A percentile compares a stretch with the other conserved stretches of the same genome.
Conservation (phyloP, 257 asterid species). For the Solanum chaucha region DNA sequence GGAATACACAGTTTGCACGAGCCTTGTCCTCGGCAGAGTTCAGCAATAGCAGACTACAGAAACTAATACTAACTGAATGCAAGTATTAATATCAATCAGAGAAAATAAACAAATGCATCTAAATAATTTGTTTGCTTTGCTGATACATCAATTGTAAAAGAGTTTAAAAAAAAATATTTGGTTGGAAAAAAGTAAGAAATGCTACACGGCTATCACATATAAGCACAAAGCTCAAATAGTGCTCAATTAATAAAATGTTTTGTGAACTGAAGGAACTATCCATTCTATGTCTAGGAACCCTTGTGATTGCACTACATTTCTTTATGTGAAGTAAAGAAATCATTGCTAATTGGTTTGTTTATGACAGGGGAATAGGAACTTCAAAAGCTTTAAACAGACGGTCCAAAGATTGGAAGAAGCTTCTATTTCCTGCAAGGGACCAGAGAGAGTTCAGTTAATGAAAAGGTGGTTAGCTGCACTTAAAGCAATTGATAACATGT, state of each 20-base stretch:
- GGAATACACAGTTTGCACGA: neutral
- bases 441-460: conserved; percentile 82
- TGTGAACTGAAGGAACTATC: neutral
- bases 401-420: conserved; percentile 93
- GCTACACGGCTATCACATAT: neutral
- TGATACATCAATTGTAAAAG: neutral
- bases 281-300: neutral
- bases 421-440: conserved; percentile 84
- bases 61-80: neutral
- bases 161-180: neutral
- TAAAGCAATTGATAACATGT: conserved; percentile 40
- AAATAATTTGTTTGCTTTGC: neutral
- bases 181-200: neutral
- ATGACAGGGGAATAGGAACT: conserved; percentile 52
- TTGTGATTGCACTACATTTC: neutral
- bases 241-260: neutral
- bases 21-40: neutral
- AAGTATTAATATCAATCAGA: neutral
- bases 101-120: neutral
- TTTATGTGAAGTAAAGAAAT: neutral
- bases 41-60: neutral
- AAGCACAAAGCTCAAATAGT: neutral
- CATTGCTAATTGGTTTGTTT: neutral
- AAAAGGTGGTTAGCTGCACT: conserved; percentile 80
- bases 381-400: conserved; percentile 86